Evolutionary conservation across 2,329 filamentous ascomycete genomes (phyloP).

Genomic region (Diaporthe batatas): DNA sequence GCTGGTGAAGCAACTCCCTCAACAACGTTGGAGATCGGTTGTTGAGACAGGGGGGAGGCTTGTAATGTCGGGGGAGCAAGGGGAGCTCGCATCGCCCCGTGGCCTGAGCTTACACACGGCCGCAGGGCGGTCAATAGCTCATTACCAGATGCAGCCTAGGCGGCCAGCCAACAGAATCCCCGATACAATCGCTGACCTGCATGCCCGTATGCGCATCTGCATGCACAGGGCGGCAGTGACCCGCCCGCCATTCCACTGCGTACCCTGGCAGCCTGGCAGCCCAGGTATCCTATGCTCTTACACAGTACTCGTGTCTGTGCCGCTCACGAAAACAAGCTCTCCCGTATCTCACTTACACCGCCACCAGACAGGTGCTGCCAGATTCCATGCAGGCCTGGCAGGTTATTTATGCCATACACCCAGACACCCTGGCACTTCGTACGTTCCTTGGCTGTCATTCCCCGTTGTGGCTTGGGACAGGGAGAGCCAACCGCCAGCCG

Average conservation of each 20-base stretch:
- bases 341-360: constrained; percentile 22
- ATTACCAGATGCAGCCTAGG: constrained; percentile 39
- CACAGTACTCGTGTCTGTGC: background rate
- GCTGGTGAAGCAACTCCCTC: constrained; percentile 13
- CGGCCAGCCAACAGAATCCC: constrained; percentile 19
- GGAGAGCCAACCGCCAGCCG: constrained; percentile 1
- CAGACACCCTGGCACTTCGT: too few relatives aligned
- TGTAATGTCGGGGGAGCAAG: background rate
- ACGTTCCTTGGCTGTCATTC: background rate
- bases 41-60: constrained; percentile 20
- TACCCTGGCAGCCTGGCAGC: too few relatives aligned
- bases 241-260: constrained; percentile 17
- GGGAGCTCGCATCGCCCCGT: constrained; percentile 24
- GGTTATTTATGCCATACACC: background rate
- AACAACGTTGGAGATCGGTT: constrained; percentile 33
- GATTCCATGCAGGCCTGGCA: background rate
- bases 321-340: constrained; percentile 12
- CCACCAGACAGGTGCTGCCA: background rate
- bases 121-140: constrained; percentile 39
- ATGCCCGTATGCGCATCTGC: background rate
- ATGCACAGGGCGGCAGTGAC: constrained; percentile 37
- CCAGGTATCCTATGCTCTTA: too few relatives aligned
- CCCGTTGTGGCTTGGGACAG: constrained; percentile 5
- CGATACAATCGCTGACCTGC: constrained; percentile 12
- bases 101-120: constrained; percentile 17